Conservation (phyloP, 441 rosid species). For the Metrosideros polymorpha region DNA sequence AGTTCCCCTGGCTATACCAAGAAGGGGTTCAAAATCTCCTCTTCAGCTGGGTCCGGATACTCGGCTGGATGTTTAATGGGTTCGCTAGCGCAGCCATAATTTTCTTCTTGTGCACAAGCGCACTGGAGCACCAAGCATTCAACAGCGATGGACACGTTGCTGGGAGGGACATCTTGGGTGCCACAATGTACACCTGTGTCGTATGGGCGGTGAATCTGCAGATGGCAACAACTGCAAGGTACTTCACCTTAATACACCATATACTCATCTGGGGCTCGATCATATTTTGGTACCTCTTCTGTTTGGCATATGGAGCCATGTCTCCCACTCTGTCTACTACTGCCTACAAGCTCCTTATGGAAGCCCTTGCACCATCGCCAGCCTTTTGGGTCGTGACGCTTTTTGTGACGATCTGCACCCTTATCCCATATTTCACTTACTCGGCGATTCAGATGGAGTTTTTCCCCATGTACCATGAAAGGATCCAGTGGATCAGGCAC, state of each 20-base stretch:
- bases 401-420: not conserved
- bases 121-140: conserved; percentile 5
- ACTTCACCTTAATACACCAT: conserved; percentile 4
- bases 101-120: conserved; percentile 1
- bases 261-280: conserved; percentile 7
- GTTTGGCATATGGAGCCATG: not conserved
- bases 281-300: conserved; percentile 4
- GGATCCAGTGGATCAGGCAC: not conserved
- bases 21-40: conserved; percentile 4
- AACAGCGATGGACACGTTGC: not conserved
- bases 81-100: not conserved
- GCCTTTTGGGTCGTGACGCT: conserved; percentile 3
- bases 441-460: not conserved
- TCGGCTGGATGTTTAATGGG: conserved; percentile 4
- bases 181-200: not conserved
- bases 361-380: not conserved
- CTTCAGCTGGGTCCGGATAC: conserved; percentile 1
- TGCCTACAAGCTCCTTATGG: conserved; percentile 1
- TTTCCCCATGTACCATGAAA: conserved; percentile 2
- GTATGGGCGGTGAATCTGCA: conserved; percentile 1
- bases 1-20: conserved; percentile 3
- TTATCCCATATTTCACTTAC: not conserved
- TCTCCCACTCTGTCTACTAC: conserved; percentile 1
- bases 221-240: not conserved
- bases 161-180: not conserved